Evolutionary conservation across 2,329 filamentous ascomycete genomes (phyloP), one percentile per base, ranked within the genome.

Genomic region (Aquanectria penicillioides): DNA sequence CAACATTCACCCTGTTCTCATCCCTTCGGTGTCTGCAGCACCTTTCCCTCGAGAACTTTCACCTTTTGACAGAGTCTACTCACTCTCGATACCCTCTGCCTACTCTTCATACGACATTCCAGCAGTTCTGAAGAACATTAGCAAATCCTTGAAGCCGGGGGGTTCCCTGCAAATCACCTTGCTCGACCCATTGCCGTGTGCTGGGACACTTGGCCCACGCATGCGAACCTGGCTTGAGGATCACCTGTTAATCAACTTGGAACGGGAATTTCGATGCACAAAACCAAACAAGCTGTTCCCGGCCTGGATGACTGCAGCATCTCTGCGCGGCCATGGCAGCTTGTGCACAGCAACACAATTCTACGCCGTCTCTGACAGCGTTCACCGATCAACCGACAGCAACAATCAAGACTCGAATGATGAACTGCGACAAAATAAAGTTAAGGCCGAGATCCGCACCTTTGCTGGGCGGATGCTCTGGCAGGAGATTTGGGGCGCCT

Each of bases 161-260:
- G 87, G 88, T 1, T 76, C 78, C 17, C 71, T 91, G 11, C 82
- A 88, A 57, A 73, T 91, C 13, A 82, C 83, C 0, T 74, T 91
- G 15, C 84, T 91, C 62, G 86, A 91, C 56, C 86, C 89, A 0
- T 75, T 83, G 7, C 89, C 89, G 0, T 76, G 83, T 1, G 75
- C 82, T 4, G 74, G 78, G 2, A 86, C 83, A 0, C 76, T 86
- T 20, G 89, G 89, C 0, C 86, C 85, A 0, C 75, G 76, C 2
- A 75, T 91, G 68, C 78, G 83, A 29, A 71, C 77, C 1, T 91
- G 89, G 89, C 76, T 91, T 3, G 85, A 89, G 37, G 79, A 84
- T 4, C 78, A 89, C 48, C 76, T 91, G 0, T 71, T 89, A 2
- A 71, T 83, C 6, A 88, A 87, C 55, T 73, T 91, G 0, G 84